Evolutionary conservation across 106 monocot genomes (phyloP).

Genomic region (Agapanthus africanus): DNA sequence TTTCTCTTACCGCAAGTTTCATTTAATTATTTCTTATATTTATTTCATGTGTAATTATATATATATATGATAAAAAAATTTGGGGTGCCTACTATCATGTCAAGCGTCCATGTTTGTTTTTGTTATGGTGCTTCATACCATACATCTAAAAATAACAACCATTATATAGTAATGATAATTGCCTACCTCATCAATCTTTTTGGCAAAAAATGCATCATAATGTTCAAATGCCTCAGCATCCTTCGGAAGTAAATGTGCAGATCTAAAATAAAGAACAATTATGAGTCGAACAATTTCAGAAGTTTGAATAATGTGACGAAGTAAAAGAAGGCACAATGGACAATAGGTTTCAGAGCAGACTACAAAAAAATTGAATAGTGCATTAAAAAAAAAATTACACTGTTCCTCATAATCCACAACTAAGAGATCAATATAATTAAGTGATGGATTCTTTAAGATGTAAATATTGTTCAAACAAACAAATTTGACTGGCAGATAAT

Average conservation of each 20-base stretch:
- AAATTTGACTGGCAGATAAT: neutral
- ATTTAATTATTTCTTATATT: too few species aligned
- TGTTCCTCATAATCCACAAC: neutral
- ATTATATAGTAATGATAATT: conserved; percentile 1
- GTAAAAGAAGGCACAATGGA: neutral
- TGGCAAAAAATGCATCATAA: conserved; percentile 41
- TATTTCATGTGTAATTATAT: too few species aligned
- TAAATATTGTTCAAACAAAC: neutral
- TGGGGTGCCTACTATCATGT: too few species aligned
- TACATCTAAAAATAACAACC: too few species aligned
- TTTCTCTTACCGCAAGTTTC: too few species aligned
- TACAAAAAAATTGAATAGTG: neutral
- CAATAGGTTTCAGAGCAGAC: neutral
- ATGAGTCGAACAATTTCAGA: neutral
- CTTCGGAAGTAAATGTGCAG: conserved; percentile 64
- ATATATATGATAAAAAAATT: too few species aligned
- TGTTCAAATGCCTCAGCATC: conserved; percentile 69
- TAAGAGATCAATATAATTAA: neutral
- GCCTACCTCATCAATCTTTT: conserved; percentile 59
- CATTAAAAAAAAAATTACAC: neutral
- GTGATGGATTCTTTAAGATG: neutral
- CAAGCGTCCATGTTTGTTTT: too few species aligned
- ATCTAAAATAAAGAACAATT: conserved; percentile 34
- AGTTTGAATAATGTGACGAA: neutral
- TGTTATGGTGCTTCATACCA: too few species aligned